Evolutionary conservation across 768 basidiomycete genomes (phyloP).

Genomic region (Punctularia strigosozonata): DNA sequence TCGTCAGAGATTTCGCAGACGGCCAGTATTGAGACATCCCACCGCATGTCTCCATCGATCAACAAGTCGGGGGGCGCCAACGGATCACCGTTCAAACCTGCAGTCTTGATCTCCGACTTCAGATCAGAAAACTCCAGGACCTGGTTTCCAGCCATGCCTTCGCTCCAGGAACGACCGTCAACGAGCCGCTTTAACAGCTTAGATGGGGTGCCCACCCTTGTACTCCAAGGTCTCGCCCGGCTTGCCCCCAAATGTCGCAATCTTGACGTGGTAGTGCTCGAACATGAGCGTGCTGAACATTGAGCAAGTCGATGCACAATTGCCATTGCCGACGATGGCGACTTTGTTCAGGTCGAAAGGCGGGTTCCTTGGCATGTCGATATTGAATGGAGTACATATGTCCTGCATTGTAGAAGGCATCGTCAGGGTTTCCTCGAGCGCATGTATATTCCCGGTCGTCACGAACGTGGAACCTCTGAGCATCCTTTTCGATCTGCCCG

Average conservation of each 20-base stretch:
- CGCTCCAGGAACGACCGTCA: not conserved
- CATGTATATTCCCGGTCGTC: conserved; percentile 1
- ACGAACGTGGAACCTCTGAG: conserved; percentile 34
- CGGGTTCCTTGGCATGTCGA: not conserved
- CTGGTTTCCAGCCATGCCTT: conserved; percentile 47
- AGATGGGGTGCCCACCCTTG: conserved; percentile 20
- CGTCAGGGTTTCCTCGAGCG: not conserved
- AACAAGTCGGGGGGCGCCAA: conserved; percentile 3
- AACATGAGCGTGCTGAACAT: conserved; percentile 45
- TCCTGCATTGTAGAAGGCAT: conserved; percentile 27
- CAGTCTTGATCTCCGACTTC: conserved; percentile 49
- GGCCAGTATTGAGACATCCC: conserved; percentile 8
- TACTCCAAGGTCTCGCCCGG: conserved; percentile 32
- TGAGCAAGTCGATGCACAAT: conserved; percentile 44
- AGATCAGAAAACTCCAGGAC: conserved; percentile 51
- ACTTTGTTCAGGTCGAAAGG: not conserved
- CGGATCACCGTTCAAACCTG: conserved; percentile 21
- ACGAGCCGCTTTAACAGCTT: not conserved
- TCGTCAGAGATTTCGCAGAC: not conserved
- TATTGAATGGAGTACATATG: not conserved
- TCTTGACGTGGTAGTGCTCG: conserved; percentile 34
- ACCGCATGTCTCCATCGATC: conserved; percentile 22
- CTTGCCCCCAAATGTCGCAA: conserved; percentile 41
- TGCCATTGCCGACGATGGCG: conserved; percentile 5
- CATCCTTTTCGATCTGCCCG: conserved; percentile 29